Evolutionary conservation across 2,329 filamentous ascomycete species (phyloP).

Genomic region (Colletotrichum orchidophilum): DNA sequence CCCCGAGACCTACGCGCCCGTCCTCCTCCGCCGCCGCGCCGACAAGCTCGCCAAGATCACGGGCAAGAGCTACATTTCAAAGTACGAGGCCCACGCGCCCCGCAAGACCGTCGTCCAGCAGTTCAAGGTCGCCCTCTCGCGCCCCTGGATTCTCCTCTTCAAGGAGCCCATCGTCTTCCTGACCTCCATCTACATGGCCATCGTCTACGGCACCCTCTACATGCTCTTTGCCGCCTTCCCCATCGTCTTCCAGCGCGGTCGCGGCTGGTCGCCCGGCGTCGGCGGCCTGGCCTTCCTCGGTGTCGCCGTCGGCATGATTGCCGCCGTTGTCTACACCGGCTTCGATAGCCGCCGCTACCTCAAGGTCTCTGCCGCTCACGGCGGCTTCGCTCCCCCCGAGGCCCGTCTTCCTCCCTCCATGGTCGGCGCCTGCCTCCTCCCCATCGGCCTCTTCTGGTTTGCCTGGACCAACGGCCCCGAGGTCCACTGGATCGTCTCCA

Average conservation of each 20-base stretch:
- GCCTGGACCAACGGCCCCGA: slow-evolving; percentile 63
- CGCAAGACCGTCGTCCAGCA: slow-evolving; percentile 52
- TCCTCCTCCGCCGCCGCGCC: slow-evolving; percentile 40
- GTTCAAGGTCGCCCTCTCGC: slow-evolving; percentile 49
- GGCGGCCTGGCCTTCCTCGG: slow-evolving; percentile 75
- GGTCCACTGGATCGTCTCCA: slow-evolving; percentile 61
- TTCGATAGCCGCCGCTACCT: slow-evolving; percentile 56
- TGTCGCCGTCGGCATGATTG: slow-evolving; percentile 72
- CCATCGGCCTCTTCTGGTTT: slow-evolving; percentile 66
- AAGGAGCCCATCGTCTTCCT: slow-evolving; percentile 75
- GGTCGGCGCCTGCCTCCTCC: slow-evolving; percentile 63
- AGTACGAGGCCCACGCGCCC: slow-evolving; percentile 59
- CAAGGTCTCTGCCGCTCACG: slow-evolving; percentile 46
- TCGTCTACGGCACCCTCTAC: slow-evolving; percentile 66
- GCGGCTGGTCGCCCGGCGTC: slow-evolving; percentile 68
- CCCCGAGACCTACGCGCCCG: slow-evolving; percentile 43
- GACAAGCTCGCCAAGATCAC: slow-evolving; percentile 33
- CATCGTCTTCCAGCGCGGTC: slow-evolving; percentile 70
- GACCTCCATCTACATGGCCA: slow-evolving; percentile 73
- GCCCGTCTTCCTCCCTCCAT: slow-evolving; percentile 64
- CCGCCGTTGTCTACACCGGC: slow-evolving; percentile 59
- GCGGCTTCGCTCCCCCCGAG: slow-evolving; percentile 65
- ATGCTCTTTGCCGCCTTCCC: slow-evolving; percentile 70
- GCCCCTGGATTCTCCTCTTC: slow-evolving; percentile 77
- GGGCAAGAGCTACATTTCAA: slow-evolving; percentile 38